phyloP scores from a whole-genome alignment of 2,329 filamentous ascomycete species.

The Ophiostoma pallidulum region DNA sequence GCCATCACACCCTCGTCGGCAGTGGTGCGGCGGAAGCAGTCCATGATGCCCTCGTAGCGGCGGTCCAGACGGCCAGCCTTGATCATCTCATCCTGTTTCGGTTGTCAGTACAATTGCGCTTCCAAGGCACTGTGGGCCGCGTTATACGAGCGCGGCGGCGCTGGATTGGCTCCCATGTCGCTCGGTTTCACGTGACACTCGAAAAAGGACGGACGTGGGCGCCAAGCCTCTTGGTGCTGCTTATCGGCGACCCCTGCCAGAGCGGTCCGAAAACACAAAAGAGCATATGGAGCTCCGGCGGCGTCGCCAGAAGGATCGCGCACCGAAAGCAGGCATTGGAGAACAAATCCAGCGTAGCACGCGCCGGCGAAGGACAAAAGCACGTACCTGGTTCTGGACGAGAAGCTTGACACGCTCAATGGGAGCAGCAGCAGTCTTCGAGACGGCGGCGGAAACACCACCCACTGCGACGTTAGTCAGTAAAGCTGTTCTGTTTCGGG shows the following conservation, averaged over 20 bases:
- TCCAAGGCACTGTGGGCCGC: too few relatives aligned
- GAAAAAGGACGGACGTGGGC: background rate
- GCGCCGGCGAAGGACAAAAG: background rate
- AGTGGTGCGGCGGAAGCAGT: slow-evolving; percentile 92
- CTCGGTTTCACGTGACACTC: slow-evolving; percentile 2
- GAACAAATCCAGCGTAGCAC: background rate
- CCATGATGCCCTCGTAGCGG: slow-evolving; percentile 86
- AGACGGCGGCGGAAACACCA: slow-evolving; percentile 99
- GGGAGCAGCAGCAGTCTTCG: slow-evolving; percentile 98
- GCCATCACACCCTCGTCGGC: slow-evolving; percentile 88
- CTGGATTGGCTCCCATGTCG: too few relatives aligned
- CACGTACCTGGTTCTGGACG: slow-evolving; percentile 98
- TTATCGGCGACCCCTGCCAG: background rate
- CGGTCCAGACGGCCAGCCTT: slow-evolving; percentile 96
- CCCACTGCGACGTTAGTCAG: slow-evolving; percentile 59
- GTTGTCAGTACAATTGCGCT: slow-evolving; percentile 24
- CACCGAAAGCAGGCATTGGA: background rate
- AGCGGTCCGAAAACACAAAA: background rate
- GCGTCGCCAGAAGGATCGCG: too few relatives aligned
- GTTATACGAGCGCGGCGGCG: too few relatives aligned
- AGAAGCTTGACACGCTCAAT: slow-evolving; percentile 99
- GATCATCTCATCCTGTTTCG: slow-evolving; percentile 92
- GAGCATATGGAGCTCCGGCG: background rate
- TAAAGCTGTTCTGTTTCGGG: background rate
- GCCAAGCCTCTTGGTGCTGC: too few relatives aligned